A percentile compares a stretch with the other conserved stretches of the same genome.
These are phyloP conservation scores for Thymus quinquecostatus DNA, from an alignment of 257 asterid genomes.

Conservation along the genomic window DNA sequence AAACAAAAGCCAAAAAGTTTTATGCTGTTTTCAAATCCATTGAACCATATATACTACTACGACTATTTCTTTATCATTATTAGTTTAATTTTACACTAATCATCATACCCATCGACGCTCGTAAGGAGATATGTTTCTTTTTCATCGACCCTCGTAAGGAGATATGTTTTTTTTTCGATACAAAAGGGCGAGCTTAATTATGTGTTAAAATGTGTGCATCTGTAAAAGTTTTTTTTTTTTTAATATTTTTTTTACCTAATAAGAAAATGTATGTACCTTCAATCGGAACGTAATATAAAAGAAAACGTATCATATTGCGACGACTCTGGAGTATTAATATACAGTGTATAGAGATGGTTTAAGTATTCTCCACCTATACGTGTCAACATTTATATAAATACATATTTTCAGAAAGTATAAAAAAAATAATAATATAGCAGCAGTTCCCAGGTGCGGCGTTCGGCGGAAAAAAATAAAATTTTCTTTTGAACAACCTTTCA, in stretches of 20 bases:
- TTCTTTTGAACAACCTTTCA: constrained; percentile 31
- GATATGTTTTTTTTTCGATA: no score
- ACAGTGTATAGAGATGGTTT: constrained; percentile 17
- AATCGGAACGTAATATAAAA: no score
- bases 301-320: no score
- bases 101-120: background rate
- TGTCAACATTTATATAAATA: constrained; percentile 31
- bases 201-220: no score
- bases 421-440: constrained; percentile 44
- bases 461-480: constrained; percentile 59
- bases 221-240: no score
- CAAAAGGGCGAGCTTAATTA: no score
- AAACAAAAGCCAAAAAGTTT: constrained; percentile 23
- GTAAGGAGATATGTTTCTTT: no score
- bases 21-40: constrained; percentile 36
- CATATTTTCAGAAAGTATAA: constrained; percentile 44
- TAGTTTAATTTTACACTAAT: constrained; percentile 29
- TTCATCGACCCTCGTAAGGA: no score
- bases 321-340: constrained; percentile 12
- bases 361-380: constrained; percentile 34
- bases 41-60: constrained; percentile 28
- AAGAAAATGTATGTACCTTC: no score
- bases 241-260: no score
- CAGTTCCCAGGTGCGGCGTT: constrained; percentile 98
- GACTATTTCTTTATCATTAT: background rate